Conservation (phyloP, 225 moss, liverwort and hornwort species). For the Pseudoscleropodium purum region DNA sequence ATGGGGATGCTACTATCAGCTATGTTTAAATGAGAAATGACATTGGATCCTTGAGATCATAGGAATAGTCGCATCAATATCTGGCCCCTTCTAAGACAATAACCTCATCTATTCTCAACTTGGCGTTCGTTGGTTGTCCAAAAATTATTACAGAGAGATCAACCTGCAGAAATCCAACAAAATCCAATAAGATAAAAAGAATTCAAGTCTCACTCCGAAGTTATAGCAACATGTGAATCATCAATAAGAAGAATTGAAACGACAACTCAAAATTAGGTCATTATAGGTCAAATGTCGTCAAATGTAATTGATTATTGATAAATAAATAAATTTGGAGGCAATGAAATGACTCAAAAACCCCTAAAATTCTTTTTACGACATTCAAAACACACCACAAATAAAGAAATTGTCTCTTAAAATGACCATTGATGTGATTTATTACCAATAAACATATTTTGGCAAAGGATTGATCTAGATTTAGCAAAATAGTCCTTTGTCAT, state of each 20-base stretch:
- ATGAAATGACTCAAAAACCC: neutral
- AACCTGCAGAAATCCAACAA: constrained; percentile 46
- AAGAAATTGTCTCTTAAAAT: neutral
- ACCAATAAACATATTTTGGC: neutral
- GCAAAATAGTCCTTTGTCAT: neutral
- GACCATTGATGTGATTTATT: neutral
- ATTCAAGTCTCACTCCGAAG: neutral
- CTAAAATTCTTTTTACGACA: neutral
- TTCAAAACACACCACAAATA: neutral
- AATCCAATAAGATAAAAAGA: neutral
- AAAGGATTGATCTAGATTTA: neutral
- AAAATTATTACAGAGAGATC: constrained; percentile 63
- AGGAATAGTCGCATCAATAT: neutral
- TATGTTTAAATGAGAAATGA: neutral
- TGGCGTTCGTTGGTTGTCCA: constrained; percentile 47
- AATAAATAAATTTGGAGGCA: no score
- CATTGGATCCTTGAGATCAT: neutral
- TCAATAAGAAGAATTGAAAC: neutral
- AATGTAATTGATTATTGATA: neutral
- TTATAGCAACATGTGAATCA: neutral
- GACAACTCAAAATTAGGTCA: neutral
- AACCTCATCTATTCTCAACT: constrained; percentile 37
- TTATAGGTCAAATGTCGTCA: neutral
- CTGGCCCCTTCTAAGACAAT: constrained; percentile 27
- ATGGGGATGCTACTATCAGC: neutral